Evolutionary conservation across 2,329 filamentous ascomycete genomes (phyloP).

Genomic region (Alternaria arbusti): DNA sequence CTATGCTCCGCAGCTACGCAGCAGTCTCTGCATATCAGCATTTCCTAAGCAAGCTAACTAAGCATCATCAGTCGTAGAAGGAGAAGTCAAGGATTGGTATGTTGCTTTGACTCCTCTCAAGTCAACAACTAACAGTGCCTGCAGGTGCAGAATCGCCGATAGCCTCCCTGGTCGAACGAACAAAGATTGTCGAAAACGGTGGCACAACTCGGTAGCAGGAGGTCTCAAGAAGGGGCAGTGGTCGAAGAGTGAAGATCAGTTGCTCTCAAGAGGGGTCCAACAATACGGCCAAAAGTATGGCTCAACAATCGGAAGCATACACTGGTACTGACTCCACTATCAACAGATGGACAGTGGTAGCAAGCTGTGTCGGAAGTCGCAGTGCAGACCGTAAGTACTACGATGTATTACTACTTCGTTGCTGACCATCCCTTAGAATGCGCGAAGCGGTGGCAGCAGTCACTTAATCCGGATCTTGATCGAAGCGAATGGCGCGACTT

Average conservation of each 20-base stretch:
- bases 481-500: conserved; percentile 47
- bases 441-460: conserved; percentile 56
- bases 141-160: conserved; percentile 46
- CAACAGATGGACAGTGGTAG: conserved; percentile 53
- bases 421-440: conserved; percentile 45
- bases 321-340: background rate
- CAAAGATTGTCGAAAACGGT: conserved; percentile 55
- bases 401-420: background rate
- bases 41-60: background rate
- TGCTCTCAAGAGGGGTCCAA: conserved; percentile 43
- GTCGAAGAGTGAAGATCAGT: conserved; percentile 45
- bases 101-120: background rate
- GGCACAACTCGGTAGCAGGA: conserved; percentile 49
- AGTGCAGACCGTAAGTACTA: conserved; percentile 49
- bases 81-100: conserved; percentile 40
- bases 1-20: background rate
- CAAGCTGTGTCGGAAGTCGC: conserved; percentile 47
- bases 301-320: background rate
- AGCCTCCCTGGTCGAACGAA: conserved; percentile 51
- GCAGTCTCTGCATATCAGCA: background rate
- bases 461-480: conserved; percentile 51
- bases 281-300: conserved; percentile 46
- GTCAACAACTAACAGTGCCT: conserved; percentile 1
- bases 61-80: conserved; percentile 19
- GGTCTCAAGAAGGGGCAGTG: conserved; percentile 52